These are phyloP conservation scores for Boletus semigastroideus DNA, from an alignment of 1,284 basidiomycete genomes.

Conservation along the genomic window DNA sequence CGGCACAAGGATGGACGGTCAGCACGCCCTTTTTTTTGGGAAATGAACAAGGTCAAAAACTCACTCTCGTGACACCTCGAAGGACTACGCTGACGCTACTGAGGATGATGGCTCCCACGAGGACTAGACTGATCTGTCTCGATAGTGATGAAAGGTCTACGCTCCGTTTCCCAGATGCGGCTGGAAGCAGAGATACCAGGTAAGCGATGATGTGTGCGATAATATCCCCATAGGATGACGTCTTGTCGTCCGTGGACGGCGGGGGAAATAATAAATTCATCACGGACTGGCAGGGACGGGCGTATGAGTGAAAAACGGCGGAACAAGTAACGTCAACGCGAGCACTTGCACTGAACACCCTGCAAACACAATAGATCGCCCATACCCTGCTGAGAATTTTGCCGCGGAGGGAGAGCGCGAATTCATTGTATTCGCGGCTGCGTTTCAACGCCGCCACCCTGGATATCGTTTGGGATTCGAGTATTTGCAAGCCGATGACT, in stretches of 20 bases:
- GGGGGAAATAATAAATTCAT: conserved; percentile 55
- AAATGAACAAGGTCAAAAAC: conserved; percentile 22
- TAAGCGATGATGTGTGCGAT: conserved; percentile 57
- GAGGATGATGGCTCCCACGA: conserved; percentile 73
- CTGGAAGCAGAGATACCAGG: conserved; percentile 47
- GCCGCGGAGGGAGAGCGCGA: conserved; percentile 56
- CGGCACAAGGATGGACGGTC: not conserved
- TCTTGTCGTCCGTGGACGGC: conserved; percentile 37
- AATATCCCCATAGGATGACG: conserved; percentile 54
- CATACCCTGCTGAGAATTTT: conserved; percentile 52
- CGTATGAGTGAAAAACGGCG: conserved; percentile 14
- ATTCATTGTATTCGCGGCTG: conserved; percentile 48
- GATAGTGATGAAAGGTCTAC: conserved; percentile 49
- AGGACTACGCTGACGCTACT: conserved; percentile 68
- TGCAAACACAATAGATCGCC: conserved; percentile 66
- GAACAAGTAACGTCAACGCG: conserved; percentile 9
- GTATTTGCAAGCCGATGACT: conserved; percentile 59
- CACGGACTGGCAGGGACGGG: conserved; percentile 44
- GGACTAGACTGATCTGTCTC: conserved; percentile 64
- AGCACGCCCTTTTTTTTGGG: not conserved
- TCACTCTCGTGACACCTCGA: conserved; percentile 60
- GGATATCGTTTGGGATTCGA: conserved; percentile 67
- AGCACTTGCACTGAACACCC: conserved; percentile 60
- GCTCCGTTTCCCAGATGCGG: conserved; percentile 14
- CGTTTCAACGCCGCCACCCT: conserved; percentile 54